These are phyloP conservation scores for Trametes villosa DNA, from an alignment of 768 basidiomycete genomes.

Conservation along the genomic window DNA sequence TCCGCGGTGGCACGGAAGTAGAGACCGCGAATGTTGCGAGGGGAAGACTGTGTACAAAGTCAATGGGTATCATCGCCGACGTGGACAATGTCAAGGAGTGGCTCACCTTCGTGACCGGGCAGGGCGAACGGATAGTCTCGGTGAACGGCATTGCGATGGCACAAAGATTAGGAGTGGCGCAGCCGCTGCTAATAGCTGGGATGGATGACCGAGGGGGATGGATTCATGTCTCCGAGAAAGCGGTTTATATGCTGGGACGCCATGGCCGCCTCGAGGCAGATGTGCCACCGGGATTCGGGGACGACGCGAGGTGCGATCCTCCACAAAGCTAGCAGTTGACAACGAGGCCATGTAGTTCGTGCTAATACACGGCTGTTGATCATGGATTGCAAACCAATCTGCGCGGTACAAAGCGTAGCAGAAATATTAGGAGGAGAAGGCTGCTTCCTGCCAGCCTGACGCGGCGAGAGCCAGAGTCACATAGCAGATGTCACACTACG, in stretches of 20 bases:
- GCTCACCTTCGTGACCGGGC: neutral
- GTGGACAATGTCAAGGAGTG: neutral
- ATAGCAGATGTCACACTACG: neutral
- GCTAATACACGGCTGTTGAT: too few relatives aligned
- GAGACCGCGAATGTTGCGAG: neutral
- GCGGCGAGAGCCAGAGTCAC: neutral
- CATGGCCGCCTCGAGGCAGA: neutral
- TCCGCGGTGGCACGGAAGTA: neutral
- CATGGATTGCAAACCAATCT: too few relatives aligned
- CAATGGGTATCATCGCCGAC: neutral
- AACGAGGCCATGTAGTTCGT: too few relatives aligned
- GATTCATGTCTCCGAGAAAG: too few relatives aligned
- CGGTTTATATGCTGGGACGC: neutral
- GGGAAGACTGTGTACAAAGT: neutral
- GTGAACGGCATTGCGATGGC: neutral
- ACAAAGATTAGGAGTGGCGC: too few relatives aligned
- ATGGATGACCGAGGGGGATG: too few relatives aligned
- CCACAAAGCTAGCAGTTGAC: too few relatives aligned
- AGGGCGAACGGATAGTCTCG: neutral
- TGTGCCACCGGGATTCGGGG: neutral
- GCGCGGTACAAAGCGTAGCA: too few relatives aligned
- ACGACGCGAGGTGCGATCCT: neutral
- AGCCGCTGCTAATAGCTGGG: too few relatives aligned
- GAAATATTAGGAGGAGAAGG: too few relatives aligned
- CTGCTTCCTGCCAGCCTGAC: neutral